A percentile compares a stretch with the other conserved stretches of the same genome.
phyloP scores from a whole-genome alignment of 306 rosid genomes.

The Calophaca sinica region DNA sequence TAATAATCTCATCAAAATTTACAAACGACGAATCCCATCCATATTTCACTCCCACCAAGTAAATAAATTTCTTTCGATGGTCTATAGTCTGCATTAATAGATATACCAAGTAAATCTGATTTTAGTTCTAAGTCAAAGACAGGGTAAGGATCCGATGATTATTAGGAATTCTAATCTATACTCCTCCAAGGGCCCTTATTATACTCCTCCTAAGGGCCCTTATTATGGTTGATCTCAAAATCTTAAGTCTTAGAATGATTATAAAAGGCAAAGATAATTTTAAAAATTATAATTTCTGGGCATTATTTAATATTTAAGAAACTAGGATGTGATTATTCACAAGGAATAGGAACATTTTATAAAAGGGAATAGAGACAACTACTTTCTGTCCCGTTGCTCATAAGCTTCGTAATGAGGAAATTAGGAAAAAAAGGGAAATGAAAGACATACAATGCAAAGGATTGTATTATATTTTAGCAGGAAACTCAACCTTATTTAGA shows the following conservation, averaged over 20 bases:
- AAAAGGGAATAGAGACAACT: slow-evolving; percentile 17
- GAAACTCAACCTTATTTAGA: slow-evolving; percentile 1
- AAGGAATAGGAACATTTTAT: slow-evolving; percentile 15
- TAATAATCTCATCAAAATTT: slow-evolving; percentile 20
- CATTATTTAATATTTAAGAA: background rate
- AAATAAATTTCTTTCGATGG: background rate
- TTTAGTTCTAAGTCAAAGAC: slow-evolving; percentile 13
- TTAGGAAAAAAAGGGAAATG: background rate
- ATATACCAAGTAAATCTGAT: background rate
- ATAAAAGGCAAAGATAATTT: background rate
- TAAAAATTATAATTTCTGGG: background rate
- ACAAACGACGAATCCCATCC: slow-evolving; percentile 18
- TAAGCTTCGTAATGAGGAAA: slow-evolving; percentile 20
- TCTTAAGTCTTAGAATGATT: background rate
- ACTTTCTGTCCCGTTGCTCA: slow-evolving; percentile 2
- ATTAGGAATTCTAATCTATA: background rate
- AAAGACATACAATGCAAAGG: background rate
- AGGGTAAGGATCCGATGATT: background rate
- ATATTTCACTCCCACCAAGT: background rate
- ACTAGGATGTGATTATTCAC: slow-evolving; percentile 22
- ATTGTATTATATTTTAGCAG: background rate
- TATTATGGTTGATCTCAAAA: background rate
- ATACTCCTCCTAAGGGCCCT: background rate
- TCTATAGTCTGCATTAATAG: background rate
- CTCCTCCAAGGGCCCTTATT: background rate